phyloP scores from a whole-genome alignment of 75 land plant genomes.

The Isoetes taiwanensis region DNA sequence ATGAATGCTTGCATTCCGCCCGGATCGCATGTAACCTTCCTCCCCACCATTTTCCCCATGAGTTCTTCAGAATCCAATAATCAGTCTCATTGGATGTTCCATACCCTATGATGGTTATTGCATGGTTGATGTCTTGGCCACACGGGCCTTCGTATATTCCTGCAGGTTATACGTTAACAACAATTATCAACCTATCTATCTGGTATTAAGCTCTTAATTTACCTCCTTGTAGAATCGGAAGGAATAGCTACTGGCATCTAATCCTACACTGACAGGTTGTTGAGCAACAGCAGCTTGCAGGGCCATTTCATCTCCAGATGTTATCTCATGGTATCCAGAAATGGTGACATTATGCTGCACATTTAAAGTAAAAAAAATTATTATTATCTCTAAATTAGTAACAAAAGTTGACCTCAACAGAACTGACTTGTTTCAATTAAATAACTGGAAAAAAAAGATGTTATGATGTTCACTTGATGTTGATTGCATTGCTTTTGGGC shows the following conservation, averaged over 20 bases:
- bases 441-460: no score
- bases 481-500: no score
- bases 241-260: slow-evolving; percentile 55
- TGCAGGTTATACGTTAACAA: no score
- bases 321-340: slow-evolving; percentile 56
- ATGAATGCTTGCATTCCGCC: slow-evolving; percentile 44
- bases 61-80: slow-evolving; percentile 82
- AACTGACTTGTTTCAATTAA: no score
- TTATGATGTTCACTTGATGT: no score
- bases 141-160: slow-evolving; percentile 62
- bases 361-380: no score
- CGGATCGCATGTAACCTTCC: slow-evolving; percentile 60
- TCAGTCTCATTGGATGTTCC: slow-evolving; percentile 33
- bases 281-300: slow-evolving; percentile 54
- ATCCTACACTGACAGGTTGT: slow-evolving; percentile 80
- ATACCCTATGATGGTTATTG: slow-evolving; percentile 67
- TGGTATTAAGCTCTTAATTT: neutral
- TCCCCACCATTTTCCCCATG: slow-evolving; percentile 87
- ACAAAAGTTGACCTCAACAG: no score
- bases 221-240: slow-evolving; percentile 73
- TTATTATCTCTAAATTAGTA: no score
- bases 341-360: slow-evolving; percentile 50
- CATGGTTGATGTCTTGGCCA: slow-evolving; percentile 58
- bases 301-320: slow-evolving; percentile 35
- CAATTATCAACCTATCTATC: no score